Conservation (phyloP, 2,329 filamentous ascomycete genomes). For the Sporothrix globosa region DNA sequence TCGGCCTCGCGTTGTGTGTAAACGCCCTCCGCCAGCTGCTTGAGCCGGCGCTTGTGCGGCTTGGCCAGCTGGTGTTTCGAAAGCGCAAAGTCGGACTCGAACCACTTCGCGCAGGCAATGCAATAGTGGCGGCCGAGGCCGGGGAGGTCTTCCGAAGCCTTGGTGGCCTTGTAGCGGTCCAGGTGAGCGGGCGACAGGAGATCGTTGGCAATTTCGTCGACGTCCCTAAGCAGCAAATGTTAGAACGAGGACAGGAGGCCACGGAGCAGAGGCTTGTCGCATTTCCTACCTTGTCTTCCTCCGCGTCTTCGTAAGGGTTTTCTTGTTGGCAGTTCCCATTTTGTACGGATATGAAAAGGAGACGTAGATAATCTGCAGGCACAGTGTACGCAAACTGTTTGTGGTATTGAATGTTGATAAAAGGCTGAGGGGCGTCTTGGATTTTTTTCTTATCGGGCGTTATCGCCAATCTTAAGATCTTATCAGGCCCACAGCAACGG, state of each 20-base stretch:
- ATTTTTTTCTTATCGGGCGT: conserved; percentile 26
- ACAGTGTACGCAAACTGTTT: not conserved
- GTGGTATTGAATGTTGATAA: conserved; percentile 2
- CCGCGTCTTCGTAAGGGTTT: conserved; percentile 73
- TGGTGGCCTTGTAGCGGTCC: conserved; percentile 73
- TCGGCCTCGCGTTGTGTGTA: conserved; percentile 87
- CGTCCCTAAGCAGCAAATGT: conserved; percentile 62
- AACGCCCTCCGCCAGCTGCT: conserved; percentile 79
- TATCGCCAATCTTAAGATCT: conserved; percentile 20
- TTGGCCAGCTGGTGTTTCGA: conserved; percentile 80
- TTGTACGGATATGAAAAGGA: conserved; percentile 13
- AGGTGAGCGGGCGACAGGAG: conserved; percentile 78
- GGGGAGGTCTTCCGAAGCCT: conserved; percentile 83
- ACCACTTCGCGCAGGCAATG: conserved; percentile 93
- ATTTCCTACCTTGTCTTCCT: conserved; percentile 64
- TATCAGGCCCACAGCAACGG: conserved; percentile 1
- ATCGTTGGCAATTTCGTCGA: conserved; percentile 90
- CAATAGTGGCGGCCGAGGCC: conserved; percentile 87
- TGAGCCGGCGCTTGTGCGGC: conserved; percentile 92
- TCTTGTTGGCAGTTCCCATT: conserved; percentile 71
- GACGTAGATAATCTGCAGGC: not conserved
- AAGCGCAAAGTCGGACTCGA: conserved; percentile 80
- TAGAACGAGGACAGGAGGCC: not conserved
- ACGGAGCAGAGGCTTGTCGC: not conserved
- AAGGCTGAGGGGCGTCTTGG: not conserved